Evolutionary conservation across 768 basidiomycete species (phyloP).

Genomic region (Candolleomyces aberdarensis): DNA sequence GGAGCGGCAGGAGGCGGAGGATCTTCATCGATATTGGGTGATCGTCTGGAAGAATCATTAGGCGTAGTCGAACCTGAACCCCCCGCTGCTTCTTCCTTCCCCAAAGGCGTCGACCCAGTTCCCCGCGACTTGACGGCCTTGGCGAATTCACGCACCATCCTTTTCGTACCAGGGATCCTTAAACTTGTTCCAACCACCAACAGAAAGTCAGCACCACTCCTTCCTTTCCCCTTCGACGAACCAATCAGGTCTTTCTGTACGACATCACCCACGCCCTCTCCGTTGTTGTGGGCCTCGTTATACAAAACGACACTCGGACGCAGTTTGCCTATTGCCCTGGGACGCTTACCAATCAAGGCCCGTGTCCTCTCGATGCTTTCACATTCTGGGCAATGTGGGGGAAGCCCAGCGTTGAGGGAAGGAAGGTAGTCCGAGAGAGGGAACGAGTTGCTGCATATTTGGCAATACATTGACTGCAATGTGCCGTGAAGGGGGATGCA

Average conservation of each 20-base stretch:
- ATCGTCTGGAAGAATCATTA: slow-evolving; percentile 38
- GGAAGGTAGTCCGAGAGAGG: slow-evolving; percentile 62
- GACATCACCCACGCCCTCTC: slow-evolving; percentile 81
- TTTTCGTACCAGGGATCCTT: slow-evolving; percentile 86
- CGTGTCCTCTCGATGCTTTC: slow-evolving; percentile 64
- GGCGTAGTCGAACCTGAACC: slow-evolving; percentile 13
- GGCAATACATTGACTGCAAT: slow-evolving; percentile 75
- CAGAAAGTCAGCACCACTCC: slow-evolving; percentile 76
- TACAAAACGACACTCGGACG: slow-evolving; percentile 89
- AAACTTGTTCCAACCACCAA: slow-evolving; percentile 90
- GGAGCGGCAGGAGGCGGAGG: slow-evolving; percentile 13
- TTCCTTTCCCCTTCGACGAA: slow-evolving; percentile 59
- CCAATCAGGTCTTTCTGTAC: slow-evolving; percentile 82
- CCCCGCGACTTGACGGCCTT: slow-evolving; percentile 66
- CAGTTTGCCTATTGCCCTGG: slow-evolving; percentile 74
- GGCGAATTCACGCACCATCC: slow-evolving; percentile 85
- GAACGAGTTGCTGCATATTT: slow-evolving; percentile 71
- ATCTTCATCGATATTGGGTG: slow-evolving; percentile 45
- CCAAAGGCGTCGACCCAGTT: slow-evolving; percentile 26
- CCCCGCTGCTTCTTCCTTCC: slow-evolving; percentile 24
- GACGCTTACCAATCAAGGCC: slow-evolving; percentile 72
- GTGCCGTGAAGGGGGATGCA: slow-evolving; percentile 92
- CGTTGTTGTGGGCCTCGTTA: slow-evolving; percentile 84
- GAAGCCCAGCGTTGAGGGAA: slow-evolving; percentile 56
- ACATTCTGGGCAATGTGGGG: slow-evolving; percentile 81